Percentiles rank a stretch among this genome's conserved stretches.
Conservation (phyloP, 371 early-diverging fungal genomes). For the Mortierella sp. region DNA sequence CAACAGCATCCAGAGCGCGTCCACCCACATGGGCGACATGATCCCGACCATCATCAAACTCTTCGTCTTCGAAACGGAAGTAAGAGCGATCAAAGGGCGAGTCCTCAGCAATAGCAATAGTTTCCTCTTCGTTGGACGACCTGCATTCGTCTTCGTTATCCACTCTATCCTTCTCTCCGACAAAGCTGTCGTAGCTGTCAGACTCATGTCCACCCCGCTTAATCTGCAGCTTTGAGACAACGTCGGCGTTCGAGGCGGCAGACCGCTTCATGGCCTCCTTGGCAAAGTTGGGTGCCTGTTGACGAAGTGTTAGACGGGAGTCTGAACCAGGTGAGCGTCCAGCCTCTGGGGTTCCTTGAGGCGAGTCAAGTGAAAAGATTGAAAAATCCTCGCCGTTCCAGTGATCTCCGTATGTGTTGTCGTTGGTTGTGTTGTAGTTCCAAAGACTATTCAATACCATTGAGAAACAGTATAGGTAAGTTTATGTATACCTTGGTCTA, state of each 20-base stretch:
- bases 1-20: conserved; percentile 83
- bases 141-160: conserved; percentile 4
- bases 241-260: conserved; percentile 23
- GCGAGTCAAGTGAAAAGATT: conserved; percentile 72
- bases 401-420: conserved; percentile 84
- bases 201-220: conserved; percentile 12
- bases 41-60: conserved; percentile 55
- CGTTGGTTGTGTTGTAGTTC: conserved; percentile 88
- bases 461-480: not conserved
- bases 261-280: conserved; percentile 48
- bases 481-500: not conserved
- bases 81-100: conserved; percentile 52
- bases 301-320: conserved; percentile 21
- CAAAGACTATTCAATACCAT: conserved; percentile 70
- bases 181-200: conserved; percentile 1
- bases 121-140: conserved; percentile 15
- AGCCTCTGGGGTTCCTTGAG: conserved; percentile 13
- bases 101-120: conserved; percentile 5
- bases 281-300: conserved; percentile 53
- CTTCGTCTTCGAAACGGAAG: conserved; percentile 36
- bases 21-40: conserved; percentile 80
- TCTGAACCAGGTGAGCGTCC: conserved; percentile 14
- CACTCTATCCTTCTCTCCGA: conserved; percentile 11
- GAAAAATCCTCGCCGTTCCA: conserved; percentile 95
- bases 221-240: conserved; percentile 39